Conservation (phyloP, 2,329 filamentous ascomycete genomes). For the Fusarium sp. region DNA sequence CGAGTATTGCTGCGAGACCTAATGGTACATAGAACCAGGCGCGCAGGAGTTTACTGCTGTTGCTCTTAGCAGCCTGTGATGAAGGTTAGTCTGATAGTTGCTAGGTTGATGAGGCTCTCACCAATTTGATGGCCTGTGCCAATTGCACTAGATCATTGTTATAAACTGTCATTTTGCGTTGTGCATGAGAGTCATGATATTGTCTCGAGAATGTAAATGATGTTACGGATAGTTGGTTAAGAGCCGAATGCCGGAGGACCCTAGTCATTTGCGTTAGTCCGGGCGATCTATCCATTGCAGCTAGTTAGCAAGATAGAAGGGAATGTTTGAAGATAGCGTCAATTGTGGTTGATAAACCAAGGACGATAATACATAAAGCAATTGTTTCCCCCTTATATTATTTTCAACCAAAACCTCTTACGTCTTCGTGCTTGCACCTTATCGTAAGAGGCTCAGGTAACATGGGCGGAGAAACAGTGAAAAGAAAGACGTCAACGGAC, state of each 20-base stretch:
- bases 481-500: slow-evolving; percentile 4
- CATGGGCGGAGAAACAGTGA: background rate
- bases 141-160: slow-evolving; percentile 33
- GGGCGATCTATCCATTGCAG: slow-evolving; percentile 15
- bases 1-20: slow-evolving; percentile 57
- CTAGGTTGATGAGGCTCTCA: slow-evolving; percentile 11
- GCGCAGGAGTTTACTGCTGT: slow-evolving; percentile 38
- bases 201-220: slow-evolving; percentile 7
- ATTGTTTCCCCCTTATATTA: too few species aligned
- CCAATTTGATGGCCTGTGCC: slow-evolving; percentile 42
- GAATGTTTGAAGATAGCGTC: background rate
- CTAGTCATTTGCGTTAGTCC: slow-evolving; percentile 32
- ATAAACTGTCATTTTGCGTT: slow-evolving; percentile 35
- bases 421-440: background rate
- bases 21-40: slow-evolving; percentile 66
- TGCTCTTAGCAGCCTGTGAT: slow-evolving; percentile 37
- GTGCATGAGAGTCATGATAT: slow-evolving; percentile 10
- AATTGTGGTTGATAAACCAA: background rate
- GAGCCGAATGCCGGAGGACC: slow-evolving; percentile 12
- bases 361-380: background rate
- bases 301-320: slow-evolving; percentile 2
- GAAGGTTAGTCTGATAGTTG: slow-evolving; percentile 16
- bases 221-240: slow-evolving; percentile 14
- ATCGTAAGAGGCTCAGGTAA: background rate
- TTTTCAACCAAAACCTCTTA: background rate